These are phyloP conservation scores for Mycosphaerella sp. DNA, from an alignment of 2,329 filamentous ascomycete genomes.

Conservation along the genomic window DNA sequence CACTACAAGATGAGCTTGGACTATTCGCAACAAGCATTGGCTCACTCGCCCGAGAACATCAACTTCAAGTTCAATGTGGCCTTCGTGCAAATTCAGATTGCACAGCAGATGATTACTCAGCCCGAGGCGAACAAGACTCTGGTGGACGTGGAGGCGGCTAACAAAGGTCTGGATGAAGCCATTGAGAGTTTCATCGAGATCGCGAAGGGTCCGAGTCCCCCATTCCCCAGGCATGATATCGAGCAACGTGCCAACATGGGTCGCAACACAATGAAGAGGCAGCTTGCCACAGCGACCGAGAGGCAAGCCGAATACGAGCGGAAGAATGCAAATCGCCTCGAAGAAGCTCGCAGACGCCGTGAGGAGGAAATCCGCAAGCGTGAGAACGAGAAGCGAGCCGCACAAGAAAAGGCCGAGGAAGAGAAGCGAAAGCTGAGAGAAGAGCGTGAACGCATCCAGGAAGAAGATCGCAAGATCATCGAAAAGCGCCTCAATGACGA, in stretches of 20 bases:
- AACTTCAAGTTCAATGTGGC: conserved; percentile 98
- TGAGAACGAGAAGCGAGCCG: conserved; percentile 66
- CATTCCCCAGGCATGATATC: conserved; percentile 83
- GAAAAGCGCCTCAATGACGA: conserved; percentile 67
- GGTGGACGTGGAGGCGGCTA: conserved; percentile 72
- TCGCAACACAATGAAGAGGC: conserved; percentile 85
- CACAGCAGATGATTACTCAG: conserved; percentile 68
- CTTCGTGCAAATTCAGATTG: conserved; percentile 93
- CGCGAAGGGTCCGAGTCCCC: conserved; percentile 58
- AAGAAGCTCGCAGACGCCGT: conserved; percentile 69
- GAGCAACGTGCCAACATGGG: conserved; percentile 98
- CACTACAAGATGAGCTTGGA: conserved; percentile 59
- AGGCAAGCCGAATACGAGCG: conserved; percentile 88
- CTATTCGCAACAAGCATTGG: conserved; percentile 63
- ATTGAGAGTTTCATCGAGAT: conserved; percentile 62
- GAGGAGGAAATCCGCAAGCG: conserved; percentile 72
- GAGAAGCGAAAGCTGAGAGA: conserved; percentile 75
- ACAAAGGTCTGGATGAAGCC: conserved; percentile 73
- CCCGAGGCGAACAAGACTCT: conserved; percentile 70
- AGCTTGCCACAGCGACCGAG: conserved; percentile 77
- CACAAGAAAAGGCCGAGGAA: conserved; percentile 63
- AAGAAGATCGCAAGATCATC: conserved; percentile 64
- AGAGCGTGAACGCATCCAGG: conserved; percentile 74
- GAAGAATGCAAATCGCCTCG: conserved; percentile 81
- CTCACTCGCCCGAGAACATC: conserved; percentile 65